Conservation (phyloP, 441 rosid genomes). For the Bruguiera hainesii region DNA sequence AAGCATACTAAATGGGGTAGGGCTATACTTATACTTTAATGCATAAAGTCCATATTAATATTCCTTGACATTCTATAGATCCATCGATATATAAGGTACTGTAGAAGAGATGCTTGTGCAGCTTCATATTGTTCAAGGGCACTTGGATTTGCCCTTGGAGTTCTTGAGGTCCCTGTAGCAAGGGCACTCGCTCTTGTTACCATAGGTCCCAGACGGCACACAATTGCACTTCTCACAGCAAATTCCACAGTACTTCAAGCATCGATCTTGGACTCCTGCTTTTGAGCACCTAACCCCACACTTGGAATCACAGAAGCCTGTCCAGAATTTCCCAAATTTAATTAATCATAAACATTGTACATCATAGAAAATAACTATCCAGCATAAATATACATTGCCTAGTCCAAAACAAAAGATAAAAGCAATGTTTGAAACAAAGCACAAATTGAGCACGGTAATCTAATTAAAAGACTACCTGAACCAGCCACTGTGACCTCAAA, state of each 20-base stretch:
- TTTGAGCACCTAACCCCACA: constrained; percentile 25
- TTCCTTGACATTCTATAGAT: too few relatives aligned
- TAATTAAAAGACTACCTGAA: constrained; percentile 5
- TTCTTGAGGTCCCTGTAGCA: constrained; percentile 26
- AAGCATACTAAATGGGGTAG: too few relatives aligned
- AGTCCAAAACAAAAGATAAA: background rate
- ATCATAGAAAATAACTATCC: background rate
- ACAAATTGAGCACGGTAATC: background rate
- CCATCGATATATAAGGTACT: too few relatives aligned
- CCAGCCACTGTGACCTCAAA: constrained; percentile 17
- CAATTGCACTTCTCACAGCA: constrained; percentile 32
- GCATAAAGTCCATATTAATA: too few relatives aligned
- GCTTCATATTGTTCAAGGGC: constrained; percentile 15
- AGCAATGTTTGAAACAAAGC: background rate
- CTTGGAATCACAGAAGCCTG: constrained; percentile 10
- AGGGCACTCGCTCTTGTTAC: constrained; percentile 32
- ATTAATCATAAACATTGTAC: too few relatives aligned
- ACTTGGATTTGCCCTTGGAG: constrained; percentile 30
- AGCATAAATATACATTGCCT: background rate
- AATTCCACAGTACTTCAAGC: constrained; percentile 30
- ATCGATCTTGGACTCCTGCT: constrained; percentile 25
- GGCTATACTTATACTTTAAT: too few relatives aligned
- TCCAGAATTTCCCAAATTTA: too few relatives aligned
- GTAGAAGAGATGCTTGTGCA: too few relatives aligned
- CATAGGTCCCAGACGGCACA: constrained; percentile 33